Base-by-base conservation (phyloP, 805 yeast genomes). In the Metschnikowia bowlesiae region DNA sequence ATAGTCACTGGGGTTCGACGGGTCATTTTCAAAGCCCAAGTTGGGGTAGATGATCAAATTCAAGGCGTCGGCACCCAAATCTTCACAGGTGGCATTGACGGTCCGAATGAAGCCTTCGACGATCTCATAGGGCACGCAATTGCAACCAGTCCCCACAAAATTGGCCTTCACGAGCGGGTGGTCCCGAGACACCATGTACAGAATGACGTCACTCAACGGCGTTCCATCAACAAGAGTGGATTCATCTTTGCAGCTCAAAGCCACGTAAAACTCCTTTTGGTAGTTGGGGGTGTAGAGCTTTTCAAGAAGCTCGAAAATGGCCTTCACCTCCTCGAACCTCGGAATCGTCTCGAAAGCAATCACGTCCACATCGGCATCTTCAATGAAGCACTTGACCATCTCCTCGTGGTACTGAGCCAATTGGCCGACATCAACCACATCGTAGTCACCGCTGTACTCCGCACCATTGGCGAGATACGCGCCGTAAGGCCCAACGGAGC, bases 401-500 rank as follows among this genome's bases (percentile, higher is more conserved):
- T 75, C 77, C 4, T 55, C 45, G 62, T 86, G 89, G 67, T 84
- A 85, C 16, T 67, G 65, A 7, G 59, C 62, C 48, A 87, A 58
- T 41, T 70, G 70, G 13, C 66, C 68, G 8, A 63, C 62, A 2
- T 67, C 61, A 7, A 64, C 69, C 28, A 63, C 70, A 9, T 73
- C 75, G 62, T 86, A 87, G 46, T 82, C 74, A 1, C 95, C 95
- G 3, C 84, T 80, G 58, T 84, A 88, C 59, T 88, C 96, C 0
- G 85, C 74, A 0, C 90, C 89, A 54, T 81, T 74, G 30, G 85
- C 81, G 35, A 85, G 61, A 55, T 68, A 81, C 0, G 91, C 87
- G 1, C 91, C 95, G 62, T 80, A 88, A 0, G 96, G 89, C 0
- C 96, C 96, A 35, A 87, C 66, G 7, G 87, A 80, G 0, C 87